A percentile compares a stretch with the other conserved stretches of the same genome.
These are phyloP conservation scores for Fusarium paranaense DNA, from an alignment of 2,329 filamentous ascomycete genomes.

Conservation along the genomic window DNA sequence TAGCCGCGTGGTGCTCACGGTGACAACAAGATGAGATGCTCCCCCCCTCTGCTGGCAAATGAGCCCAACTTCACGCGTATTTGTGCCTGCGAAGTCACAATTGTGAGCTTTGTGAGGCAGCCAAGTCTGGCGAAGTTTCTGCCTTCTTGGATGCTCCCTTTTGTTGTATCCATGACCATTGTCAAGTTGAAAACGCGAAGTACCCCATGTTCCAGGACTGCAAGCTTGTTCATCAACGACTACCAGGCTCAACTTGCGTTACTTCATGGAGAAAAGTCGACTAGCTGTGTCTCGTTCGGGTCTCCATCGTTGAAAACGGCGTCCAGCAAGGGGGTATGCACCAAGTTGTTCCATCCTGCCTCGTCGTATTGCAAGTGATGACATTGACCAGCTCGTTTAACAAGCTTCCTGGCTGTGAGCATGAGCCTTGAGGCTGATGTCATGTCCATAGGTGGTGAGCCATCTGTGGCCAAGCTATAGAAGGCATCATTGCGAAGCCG, in stretches of 20 bases:
- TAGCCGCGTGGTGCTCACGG: background rate
- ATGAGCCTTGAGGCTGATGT: background rate
- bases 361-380: constrained; percentile 8
- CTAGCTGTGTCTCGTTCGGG: background rate
- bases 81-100: background rate
- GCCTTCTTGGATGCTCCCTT: background rate
- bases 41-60: background rate
- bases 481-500: constrained; percentile 5
- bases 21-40: background rate
- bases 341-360: constrained; percentile 20
- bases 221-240: background rate
- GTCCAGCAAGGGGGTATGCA: constrained; percentile 10
- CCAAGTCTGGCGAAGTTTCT: background rate
- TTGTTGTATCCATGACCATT: background rate
- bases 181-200: background rate
- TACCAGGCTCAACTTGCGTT: background rate
- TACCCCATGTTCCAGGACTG: background rate
- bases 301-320: background rate
- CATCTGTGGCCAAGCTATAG: background rate
- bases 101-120: background rate
- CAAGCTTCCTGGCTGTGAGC: background rate
- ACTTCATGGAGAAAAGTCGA: constrained; percentile 2
- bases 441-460: background rate
- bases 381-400: background rate
- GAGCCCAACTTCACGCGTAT: background rate